phyloP scores from a whole-genome alignment of 768 basidiomycete genomes.

The Cyathus striatus region DNA sequence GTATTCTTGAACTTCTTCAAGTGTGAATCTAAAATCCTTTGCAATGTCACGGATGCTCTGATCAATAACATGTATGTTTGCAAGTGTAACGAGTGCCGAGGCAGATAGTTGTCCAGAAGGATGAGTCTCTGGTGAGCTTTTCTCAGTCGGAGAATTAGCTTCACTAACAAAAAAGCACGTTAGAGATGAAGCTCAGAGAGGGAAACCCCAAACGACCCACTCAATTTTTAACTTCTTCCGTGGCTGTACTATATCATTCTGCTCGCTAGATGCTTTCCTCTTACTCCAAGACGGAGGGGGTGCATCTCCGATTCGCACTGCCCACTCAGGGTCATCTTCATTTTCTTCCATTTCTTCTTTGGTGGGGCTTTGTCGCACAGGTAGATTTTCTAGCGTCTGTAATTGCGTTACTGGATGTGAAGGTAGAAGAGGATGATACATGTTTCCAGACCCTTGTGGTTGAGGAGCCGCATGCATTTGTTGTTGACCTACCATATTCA shows the following conservation, averaged over 20 bases:
- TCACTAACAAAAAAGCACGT: background rate
- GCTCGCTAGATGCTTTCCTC: slow-evolving; percentile 40
- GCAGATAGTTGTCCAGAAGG: slow-evolving; percentile 16
- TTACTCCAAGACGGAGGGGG: slow-evolving; percentile 71
- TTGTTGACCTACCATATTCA: slow-evolving; percentile 5
- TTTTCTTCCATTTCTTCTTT: slow-evolving; percentile 67
- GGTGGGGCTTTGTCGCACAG: slow-evolving; percentile 37
- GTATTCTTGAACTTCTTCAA: slow-evolving; percentile 74
- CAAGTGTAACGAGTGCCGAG: slow-evolving; percentile 28
- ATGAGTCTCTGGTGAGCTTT: slow-evolving; percentile 2
- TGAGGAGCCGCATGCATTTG: slow-evolving; percentile 9
- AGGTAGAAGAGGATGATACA: slow-evolving; percentile 15
- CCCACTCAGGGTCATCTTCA: slow-evolving; percentile 61
- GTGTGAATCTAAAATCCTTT: slow-evolving; percentile 61
- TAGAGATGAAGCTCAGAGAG: too few species aligned
- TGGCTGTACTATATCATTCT: slow-evolving; percentile 16
- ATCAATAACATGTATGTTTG: slow-evolving; percentile 61
- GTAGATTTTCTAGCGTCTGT: slow-evolving; percentile 25
- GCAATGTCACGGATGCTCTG: slow-evolving; percentile 64
- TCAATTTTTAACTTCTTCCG: slow-evolving; percentile 39
- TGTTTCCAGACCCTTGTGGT: slow-evolving; percentile 11
- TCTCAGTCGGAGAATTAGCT: slow-evolving; percentile 2
- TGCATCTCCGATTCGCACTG: slow-evolving; percentile 53
- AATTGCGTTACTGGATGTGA: slow-evolving; percentile 14
- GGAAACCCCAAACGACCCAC: too few species aligned